Conservation (phyloP, 805 yeast genomes). For the Sungouiella thailandica region DNA sequence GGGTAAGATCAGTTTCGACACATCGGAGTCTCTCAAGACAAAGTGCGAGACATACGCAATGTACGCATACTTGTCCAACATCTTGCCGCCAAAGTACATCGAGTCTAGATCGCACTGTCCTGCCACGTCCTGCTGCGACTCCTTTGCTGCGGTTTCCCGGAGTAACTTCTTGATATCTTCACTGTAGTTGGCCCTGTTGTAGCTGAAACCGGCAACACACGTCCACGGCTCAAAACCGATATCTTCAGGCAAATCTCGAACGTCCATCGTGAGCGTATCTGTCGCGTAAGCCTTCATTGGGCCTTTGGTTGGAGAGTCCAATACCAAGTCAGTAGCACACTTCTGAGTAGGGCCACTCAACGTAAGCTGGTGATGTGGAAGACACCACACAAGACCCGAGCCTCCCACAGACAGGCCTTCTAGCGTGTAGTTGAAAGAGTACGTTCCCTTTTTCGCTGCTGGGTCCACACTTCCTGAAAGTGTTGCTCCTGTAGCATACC, state of each 20-base stretch:
- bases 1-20: conserved; percentile 49
- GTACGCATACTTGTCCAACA: conserved; percentile 59
- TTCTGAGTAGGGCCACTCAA: conserved; percentile 24
- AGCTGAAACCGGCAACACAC: conserved; percentile 15
- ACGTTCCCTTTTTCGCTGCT: conserved; percentile 19
- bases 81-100: conserved; percentile 86
- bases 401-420: conserved; percentile 24
- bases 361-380: conserved; percentile 47
- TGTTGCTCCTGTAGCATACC: conserved; percentile 46
- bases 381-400: conserved; percentile 40
- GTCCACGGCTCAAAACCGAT: conserved; percentile 56
- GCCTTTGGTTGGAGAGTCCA: conserved; percentile 51
- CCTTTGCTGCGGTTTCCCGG: conserved; percentile 45
- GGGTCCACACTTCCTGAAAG: conserved; percentile 33
- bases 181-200: conserved; percentile 15
- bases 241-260: conserved; percentile 34
- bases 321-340: conserved; percentile 25
- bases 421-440: conserved; percentile 25
- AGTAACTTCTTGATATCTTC: conserved; percentile 35
- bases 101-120: conserved; percentile 67
- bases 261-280: conserved; percentile 36
- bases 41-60: conserved; percentile 68
- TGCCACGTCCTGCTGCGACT: conserved; percentile 49
- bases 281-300: conserved; percentile 41
- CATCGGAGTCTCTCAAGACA: conserved; percentile 50